Evolutionary conservation across 345 rosid genomes (phyloP).

Genomic region (Eucalyptus lansdowneana): DNA sequence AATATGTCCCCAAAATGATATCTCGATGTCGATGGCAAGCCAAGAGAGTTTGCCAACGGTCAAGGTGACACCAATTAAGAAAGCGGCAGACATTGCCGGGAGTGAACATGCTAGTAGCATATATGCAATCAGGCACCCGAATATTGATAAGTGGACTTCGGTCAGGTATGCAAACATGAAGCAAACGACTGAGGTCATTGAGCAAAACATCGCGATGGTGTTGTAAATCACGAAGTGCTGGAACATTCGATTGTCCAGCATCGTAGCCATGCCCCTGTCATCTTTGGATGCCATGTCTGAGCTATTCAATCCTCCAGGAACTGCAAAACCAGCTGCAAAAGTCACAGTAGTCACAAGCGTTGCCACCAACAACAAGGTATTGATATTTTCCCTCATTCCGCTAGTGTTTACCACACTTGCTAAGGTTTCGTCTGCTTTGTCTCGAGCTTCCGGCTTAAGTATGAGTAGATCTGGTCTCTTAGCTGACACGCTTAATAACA

Average conservation of each 20-base stretch:
- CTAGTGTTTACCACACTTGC: rapidly evolving
- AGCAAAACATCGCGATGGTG: not conserved
- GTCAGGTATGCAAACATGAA: not conserved
- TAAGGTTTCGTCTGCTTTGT: not conserved
- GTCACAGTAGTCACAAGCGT: not conserved
- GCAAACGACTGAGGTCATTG: not conserved
- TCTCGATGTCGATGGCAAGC: not conserved
- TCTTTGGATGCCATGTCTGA: not conserved
- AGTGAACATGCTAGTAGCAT: not conserved
- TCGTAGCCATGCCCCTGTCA: not conserved
- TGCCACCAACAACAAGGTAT: not conserved
- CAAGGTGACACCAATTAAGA: not conserved
- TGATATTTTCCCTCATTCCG: no score
- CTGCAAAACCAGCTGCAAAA: not conserved
- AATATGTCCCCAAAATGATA: not conserved
- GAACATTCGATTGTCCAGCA: not conserved
- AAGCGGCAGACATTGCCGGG: not conserved
- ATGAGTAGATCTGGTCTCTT: not conserved
- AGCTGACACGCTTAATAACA: not conserved
- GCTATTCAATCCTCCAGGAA: not conserved
- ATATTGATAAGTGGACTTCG: rapidly evolving
- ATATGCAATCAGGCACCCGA: rapidly evolving
- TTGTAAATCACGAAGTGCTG: not conserved
- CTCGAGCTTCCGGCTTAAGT: not conserved
- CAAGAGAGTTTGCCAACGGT: not conserved